Base-by-base conservation (phyloP, 1,284 basidiomycete species). In the Amylostereum areolatum region DNA sequence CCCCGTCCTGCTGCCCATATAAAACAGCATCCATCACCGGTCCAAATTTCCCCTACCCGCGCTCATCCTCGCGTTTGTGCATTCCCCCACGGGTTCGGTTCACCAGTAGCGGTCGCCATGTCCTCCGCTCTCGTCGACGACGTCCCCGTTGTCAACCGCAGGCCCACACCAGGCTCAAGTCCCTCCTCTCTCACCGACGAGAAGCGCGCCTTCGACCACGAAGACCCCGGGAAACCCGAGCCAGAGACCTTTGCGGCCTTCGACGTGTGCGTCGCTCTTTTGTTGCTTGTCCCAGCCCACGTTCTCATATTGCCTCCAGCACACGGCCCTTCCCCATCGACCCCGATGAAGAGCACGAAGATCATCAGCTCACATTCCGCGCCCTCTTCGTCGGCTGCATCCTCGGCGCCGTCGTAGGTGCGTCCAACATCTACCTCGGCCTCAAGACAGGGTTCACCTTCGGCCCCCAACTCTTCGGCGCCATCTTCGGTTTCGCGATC, bases 381-480 rank as follows among this genome's bases (percentile, higher is more conserved):
- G 77, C 85, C 31, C 56, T 85, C 40, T 53, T 83, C 35, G 77
- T 85, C 44, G 84, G 84, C 49, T 76, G 75, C 56, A 52, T 57
- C n/a, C 70, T 85, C n/a, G 82, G 82, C 32, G 74, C 75, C 29
- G 57, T 85, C 54, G 74, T 81, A 28, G 78, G 78, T 40, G 79
- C 82, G 11, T 80, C 77, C 50, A 84, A 83, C 61, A 75, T 85
- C 52, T 85, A 86, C 62, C 75, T 86, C 34, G 81, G 83, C 43
- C 63, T 86, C 52, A 86, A 86, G 69, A 83, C 81, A 1, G 81
- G 83, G 32, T 80, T 83, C 59, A 84, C 80, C 12, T 84, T 84
- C 58, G 82, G 78, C 36, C 76, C 80, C 42, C 76, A 80, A 47
- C 67, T 84, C 11, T 84, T 85, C 56, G 83, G 80, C 52, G 70